Evolutionary conservation across 495 filamentous ascomycete genomes (phyloP), one percentile per base, ranked within the genome.

Genomic region (Hyaloscypha finlandica): DNA sequence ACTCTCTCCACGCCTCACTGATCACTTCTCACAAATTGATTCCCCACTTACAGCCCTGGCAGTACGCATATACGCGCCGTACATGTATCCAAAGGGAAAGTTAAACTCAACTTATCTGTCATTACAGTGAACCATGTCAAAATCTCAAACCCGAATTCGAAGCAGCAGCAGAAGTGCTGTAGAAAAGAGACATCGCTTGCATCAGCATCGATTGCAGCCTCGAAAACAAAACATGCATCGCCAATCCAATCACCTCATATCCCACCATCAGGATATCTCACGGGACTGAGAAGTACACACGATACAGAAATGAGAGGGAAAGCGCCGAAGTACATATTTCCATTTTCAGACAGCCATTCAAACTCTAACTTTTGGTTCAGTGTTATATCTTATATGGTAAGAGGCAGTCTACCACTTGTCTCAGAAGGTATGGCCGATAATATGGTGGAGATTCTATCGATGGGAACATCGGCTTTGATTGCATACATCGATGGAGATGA

Each of bases 161-260:
- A 11, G 48, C 32, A 1, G 67, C 60, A 31, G 52, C 61, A 11
- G 54, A 68, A 16, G 39, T 53, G 4, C 54, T 68, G 0, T 16
- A 39, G 37, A 20, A 19, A 22, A 59, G 53, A 59, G 55, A 52
- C 31, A 64, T 68, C 20, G 8, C 67, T 12, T 30, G 57, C 4
- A 39, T 68, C 61, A 55, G 48, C 9, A 59, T 68, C 42, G 60
- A 68, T 39, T 68, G 67, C 67, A 68, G 39, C 61, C 39, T 12
- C 8, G 58, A 57, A 14, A 55, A 19, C 37, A 45, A 59, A 51
- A 30, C 64, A 30, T 68, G 67, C 42, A 35, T 32, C 30, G 14
- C 16, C 16, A 48, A 60, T 29, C 9, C 61, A 2, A 42, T 68
- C 29, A 59, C 48, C 4, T 68, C 67, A 63, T 64, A 68, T 31